Evolutionary conservation across 345 rosid genomes (phyloP).

Genomic region (Salix suchowensis): DNA sequence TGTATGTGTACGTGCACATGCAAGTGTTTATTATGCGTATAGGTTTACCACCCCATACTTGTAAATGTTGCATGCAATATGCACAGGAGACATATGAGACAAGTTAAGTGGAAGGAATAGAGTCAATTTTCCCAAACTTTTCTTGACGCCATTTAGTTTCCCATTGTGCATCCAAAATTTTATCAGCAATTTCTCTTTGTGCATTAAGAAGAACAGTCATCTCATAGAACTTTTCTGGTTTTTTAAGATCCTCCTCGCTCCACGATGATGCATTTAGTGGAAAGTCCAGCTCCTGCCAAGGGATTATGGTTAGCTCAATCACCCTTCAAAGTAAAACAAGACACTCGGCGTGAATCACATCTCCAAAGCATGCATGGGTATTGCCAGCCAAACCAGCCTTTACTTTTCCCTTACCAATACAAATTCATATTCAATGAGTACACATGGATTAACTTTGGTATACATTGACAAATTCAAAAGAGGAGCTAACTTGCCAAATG

Average conservation of each 20-base stretch:
- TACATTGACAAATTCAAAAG: background rate
- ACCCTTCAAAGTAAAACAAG: background rate
- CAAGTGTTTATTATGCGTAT: no score
- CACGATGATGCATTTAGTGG: slow-evolving; percentile 78
- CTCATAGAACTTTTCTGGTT: slow-evolving; percentile 72
- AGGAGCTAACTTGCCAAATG: background rate
- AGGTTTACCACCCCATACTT: background rate
- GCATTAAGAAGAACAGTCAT: slow-evolving; percentile 93
- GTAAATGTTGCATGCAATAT: background rate
- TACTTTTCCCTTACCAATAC: background rate
- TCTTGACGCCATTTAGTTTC: slow-evolving; percentile 87
- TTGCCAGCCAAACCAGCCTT: background rate
- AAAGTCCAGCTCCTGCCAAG: slow-evolving; percentile 68
- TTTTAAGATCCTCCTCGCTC: slow-evolving; percentile 85
- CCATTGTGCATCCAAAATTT: slow-evolving; percentile 84
- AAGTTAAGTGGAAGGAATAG: background rate
- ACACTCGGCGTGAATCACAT: background rate
- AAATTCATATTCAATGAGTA: background rate
- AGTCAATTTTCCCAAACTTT: slow-evolving; percentile 46
- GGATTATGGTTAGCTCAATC: slow-evolving; percentile 14
- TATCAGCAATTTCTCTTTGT: slow-evolving; percentile 82
- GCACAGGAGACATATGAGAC: background rate
- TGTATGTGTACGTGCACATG: background rate
- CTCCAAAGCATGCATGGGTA: background rate
- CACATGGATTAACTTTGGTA: background rate